phyloP scores from a whole-genome alignment of 2,329 filamentous ascomycete genomes.

The Diaporthe sp. region DNA sequence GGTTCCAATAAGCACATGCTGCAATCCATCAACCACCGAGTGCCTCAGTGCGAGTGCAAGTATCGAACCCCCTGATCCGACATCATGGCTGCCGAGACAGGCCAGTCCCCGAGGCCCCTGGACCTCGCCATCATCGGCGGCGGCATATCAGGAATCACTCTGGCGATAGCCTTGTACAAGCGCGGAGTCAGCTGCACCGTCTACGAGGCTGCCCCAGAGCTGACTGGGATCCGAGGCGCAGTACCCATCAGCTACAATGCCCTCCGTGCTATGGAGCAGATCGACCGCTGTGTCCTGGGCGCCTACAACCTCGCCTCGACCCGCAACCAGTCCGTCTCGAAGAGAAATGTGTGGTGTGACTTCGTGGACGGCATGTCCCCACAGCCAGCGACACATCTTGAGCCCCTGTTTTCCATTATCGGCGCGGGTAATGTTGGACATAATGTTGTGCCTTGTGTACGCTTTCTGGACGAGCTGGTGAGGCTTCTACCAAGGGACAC shows the following conservation, averaged over 20 bases:
- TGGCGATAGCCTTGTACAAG: conserved; percentile 51
- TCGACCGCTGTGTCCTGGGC: conserved; percentile 47
- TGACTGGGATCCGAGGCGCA: conserved; percentile 55
- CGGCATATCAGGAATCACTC: conserved; percentile 55
- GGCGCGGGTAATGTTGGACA: conserved; percentile 40
- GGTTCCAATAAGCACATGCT: neutral
- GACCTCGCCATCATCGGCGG: conserved; percentile 56
- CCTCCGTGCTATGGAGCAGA: conserved; percentile 48
- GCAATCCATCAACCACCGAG: neutral
- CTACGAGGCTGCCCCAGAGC: conserved; percentile 52
- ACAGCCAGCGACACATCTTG: conserved; percentile 33
- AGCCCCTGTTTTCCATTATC: conserved; percentile 43
- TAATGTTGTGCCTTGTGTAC: conserved; percentile 45
- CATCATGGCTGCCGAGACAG: conserved; percentile 13
- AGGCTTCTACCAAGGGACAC: conserved; percentile 43
- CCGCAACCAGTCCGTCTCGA: conserved; percentile 43
- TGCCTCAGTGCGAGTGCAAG: neutral
- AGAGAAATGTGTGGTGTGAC: conserved; percentile 46
- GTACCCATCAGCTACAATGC: conserved; percentile 54
- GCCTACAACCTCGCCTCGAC: conserved; percentile 49
- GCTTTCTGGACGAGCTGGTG: conserved; percentile 47
- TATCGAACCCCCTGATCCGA: neutral
- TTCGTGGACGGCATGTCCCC: conserved; percentile 45
- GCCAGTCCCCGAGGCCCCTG: conserved; percentile 43
- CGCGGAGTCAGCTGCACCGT: conserved; percentile 50